phyloP scores from a whole-genome alignment of 257 asterid genomes.

The Solanum arcanum region DNA sequence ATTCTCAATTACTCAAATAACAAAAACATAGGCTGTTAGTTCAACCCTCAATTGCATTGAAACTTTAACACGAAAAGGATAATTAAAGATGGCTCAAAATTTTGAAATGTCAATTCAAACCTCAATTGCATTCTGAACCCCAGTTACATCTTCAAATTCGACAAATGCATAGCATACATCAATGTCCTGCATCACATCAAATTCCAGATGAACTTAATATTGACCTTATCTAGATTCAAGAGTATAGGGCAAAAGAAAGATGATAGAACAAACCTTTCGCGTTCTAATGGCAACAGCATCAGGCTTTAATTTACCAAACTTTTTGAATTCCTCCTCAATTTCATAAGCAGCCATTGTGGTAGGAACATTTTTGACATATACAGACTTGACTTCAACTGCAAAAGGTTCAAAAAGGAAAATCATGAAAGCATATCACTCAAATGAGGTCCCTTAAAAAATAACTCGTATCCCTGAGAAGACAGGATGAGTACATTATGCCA shows the following conservation, averaged over 20 bases:
- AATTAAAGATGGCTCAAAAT: background rate
- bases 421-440: background rate
- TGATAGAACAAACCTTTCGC: conserved; percentile 60
- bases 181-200: conserved; percentile 51
- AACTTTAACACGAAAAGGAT: background rate
- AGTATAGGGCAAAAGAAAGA: background rate
- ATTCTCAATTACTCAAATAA: background rate
- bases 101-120: conserved; percentile 20
- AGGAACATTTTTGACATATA: conserved; percentile 92
- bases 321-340: conserved; percentile 89
- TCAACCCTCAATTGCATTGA: background rate
- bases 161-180: conserved; percentile 96
- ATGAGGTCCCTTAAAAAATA: background rate
- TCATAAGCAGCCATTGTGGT: conserved; percentile 76
- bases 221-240: background rate
- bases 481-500: background rate
- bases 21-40: background rate
- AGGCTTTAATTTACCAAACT: conserved; percentile 72
- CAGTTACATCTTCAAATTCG: conserved; percentile 77
- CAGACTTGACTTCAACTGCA: conserved; percentile 82
- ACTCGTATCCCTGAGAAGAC: background rate
- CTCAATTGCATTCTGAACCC: conserved; percentile 96
- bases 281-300: conserved; percentile 98
- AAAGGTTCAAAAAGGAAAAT: background rate
- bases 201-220: background rate